Evolutionary conservation across 495 filamentous ascomycete species (phyloP).

Genomic region (Podospora australis): DNA sequence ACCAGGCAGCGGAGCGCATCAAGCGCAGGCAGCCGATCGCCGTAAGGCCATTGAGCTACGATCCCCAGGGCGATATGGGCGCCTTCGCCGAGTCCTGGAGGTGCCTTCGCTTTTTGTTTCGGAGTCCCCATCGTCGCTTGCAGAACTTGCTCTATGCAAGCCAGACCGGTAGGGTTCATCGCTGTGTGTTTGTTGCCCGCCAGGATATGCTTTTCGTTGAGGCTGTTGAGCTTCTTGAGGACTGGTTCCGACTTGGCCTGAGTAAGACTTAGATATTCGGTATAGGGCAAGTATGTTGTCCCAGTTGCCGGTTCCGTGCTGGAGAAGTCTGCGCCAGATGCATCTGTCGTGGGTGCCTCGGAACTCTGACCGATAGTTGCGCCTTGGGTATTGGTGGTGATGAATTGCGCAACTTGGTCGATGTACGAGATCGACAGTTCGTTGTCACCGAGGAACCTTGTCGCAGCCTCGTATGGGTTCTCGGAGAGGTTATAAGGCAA

Average conservation of each 20-base stretch:
- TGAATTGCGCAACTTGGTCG: conserved; percentile 92
- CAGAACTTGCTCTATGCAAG: conserved; percentile 18
- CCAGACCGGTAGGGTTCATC: conserved; percentile 64
- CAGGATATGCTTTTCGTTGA: conserved; percentile 27
- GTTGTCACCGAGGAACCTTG: conserved; percentile 86
- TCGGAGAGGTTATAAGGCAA: conserved; percentile 88
- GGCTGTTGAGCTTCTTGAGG: conserved; percentile 18
- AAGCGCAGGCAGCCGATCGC: conserved; percentile 71
- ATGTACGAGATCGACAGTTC: conserved; percentile 85
- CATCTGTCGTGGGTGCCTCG: conserved; percentile 49
- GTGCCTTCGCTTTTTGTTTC: conserved; percentile 44
- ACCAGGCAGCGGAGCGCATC: conserved; percentile 79
- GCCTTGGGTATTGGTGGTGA: conserved; percentile 80
- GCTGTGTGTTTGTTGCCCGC: conserved; percentile 66
- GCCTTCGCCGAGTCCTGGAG: conserved; percentile 50
- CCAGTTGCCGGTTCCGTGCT: conserved; percentile 40
- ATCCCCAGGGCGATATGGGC: conserved; percentile 56
- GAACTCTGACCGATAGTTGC: conserved; percentile 60
- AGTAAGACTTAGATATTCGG: conserved; percentile 67
- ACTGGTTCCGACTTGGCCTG: conserved; percentile 35
- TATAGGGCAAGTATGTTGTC: conserved; percentile 68
- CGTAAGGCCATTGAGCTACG: conserved; percentile 67
- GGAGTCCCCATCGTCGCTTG: conserved; percentile 1
- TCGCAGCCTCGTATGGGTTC: conserved; percentile 88
- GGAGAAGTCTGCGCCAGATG: conserved; percentile 70